phyloP scores from a whole-genome alignment of 371 early-diverging fungal species.

The Mortierella sp. region DNA sequence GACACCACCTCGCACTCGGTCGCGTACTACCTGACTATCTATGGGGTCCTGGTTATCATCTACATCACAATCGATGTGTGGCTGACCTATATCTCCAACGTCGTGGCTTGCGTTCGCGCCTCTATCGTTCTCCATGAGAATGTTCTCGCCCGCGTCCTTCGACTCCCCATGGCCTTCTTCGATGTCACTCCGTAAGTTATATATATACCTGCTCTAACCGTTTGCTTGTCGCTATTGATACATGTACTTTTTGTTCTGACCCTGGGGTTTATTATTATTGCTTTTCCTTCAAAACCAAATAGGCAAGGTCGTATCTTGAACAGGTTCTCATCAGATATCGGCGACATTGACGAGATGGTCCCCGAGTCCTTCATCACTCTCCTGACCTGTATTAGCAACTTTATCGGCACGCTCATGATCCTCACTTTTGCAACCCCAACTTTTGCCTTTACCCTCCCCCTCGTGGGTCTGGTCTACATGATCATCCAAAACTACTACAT shows the following conservation, averaged over 20 bases:
- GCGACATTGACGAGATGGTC: slow-evolving; percentile 78
- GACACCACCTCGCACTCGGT: slow-evolving; percentile 35
- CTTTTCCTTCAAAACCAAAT: slow-evolving; percentile 14
- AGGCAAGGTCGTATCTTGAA: slow-evolving; percentile 87
- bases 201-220: background rate
- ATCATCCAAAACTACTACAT: slow-evolving; percentile 80
- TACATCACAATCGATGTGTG: slow-evolving; percentile 60
- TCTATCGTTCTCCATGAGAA: slow-evolving; percentile 62
- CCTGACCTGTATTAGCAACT: slow-evolving; percentile 18
- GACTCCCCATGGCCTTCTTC: slow-evolving; percentile 82
- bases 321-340: slow-evolving; percentile 91
- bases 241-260: background rate
- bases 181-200: slow-evolving; percentile 87
- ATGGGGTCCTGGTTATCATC: slow-evolving; percentile 54
- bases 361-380: slow-evolving; percentile 40
- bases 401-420: slow-evolving; percentile 69
- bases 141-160: slow-evolving; percentile 57
- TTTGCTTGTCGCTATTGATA: background rate
- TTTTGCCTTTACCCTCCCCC: slow-evolving; percentile 71
- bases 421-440: slow-evolving; percentile 76
- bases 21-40: slow-evolving; percentile 55
- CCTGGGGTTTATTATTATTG: background rate
- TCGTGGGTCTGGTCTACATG: slow-evolving; percentile 70
- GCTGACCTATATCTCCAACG: slow-evolving; percentile 45
- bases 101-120: slow-evolving; percentile 46